Conservation (phyloP, 73 alveolate genomes). For the Symbiodinium pilosum region DNA sequence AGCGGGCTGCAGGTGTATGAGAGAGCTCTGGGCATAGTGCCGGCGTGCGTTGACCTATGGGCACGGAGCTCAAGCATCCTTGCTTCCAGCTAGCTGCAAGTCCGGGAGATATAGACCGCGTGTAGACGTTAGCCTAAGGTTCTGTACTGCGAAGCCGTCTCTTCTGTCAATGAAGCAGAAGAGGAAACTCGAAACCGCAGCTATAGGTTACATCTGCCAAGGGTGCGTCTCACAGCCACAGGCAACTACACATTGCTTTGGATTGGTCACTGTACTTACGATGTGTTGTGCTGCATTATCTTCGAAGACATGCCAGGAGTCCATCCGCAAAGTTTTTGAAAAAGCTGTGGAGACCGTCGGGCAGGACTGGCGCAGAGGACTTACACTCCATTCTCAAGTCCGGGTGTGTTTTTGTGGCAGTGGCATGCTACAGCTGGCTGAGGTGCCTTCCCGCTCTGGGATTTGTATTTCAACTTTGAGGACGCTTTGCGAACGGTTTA, state of each 20-base stretch:
- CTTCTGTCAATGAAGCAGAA: not conserved
- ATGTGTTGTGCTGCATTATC: no score
- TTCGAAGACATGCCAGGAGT: slow-evolving; percentile 3
- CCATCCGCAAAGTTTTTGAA: slow-evolving; percentile 31
- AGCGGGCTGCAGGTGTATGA: slow-evolving; percentile 37
- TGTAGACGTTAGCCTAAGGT: no score
- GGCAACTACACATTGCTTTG: no score
- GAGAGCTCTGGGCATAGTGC: slow-evolving; percentile 27
- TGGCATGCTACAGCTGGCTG: not conserved
- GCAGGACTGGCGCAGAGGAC: slow-evolving; percentile 43
- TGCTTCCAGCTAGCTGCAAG: no score
- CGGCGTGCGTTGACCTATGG: slow-evolving; percentile 40
- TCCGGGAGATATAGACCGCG: no score
- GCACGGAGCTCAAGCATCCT: not conserved
- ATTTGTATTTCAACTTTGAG: slow-evolving; percentile 58
- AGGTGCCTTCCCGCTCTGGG: slow-evolving; percentile 84
- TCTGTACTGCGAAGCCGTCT: slow-evolving; percentile 52
- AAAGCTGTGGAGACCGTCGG: slow-evolving; percentile 66
- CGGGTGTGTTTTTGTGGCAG: not conserved
- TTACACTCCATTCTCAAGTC: not conserved
- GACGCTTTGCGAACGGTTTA: no score
- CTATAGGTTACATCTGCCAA: no score
- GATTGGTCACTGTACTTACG: no score
- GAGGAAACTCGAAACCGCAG: not conserved
- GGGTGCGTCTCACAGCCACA: no score